Base-by-base conservation (phyloP, 1,139 yeast species). In the Diutina sp. region DNA sequence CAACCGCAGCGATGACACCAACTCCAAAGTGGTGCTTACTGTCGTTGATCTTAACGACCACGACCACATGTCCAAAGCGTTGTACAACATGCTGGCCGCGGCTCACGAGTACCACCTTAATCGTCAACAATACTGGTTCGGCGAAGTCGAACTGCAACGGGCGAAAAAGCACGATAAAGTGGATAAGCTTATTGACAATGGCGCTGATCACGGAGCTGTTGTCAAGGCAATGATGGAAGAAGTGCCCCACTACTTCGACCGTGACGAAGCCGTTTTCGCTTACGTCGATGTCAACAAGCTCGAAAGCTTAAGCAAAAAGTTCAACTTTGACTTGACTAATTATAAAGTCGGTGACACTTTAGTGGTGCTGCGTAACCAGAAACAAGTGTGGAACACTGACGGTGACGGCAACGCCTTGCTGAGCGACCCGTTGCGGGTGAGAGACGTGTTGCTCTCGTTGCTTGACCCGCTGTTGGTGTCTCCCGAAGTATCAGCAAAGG, bases 21-120 rank as follows among this genome's bases (percentile, higher is more conserved):
- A 57, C 6, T 80, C 79, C 57, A 79, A 77, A 60, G 75, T 85
- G 6, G 79, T 82, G n/a, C 70, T 85, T 28, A 72, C 82, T 2
- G 71, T 84, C 54, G 67, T 83, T 32, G 48, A 52, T 21, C 14
- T 35, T 9, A n/a, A 7, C 21, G 69, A 77, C 60, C 73, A 74
- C 41, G 64, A 63, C 47, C 64, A 59, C 14, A 66, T 79, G 54
- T 72, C 73, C 62, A 60, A 71, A 55, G 69, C 69, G 38, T 69
- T 80, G 16, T 74, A 73, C 60, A 71, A 73, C 57, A 68, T 82
- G 55, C 73, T 82, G 2, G 67, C 76, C 57, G 75, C 77, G 11
- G 82, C 79, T 6, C 87, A 83, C 63, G 83, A 79, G 58, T 83
- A 80, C 66, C 72, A 78, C 60, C 67, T 72, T 57, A 61, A 70